Evolutionary conservation across 179 eudicot genomes (phyloP).

Genomic region (Amaranthus tricolor): DNA sequence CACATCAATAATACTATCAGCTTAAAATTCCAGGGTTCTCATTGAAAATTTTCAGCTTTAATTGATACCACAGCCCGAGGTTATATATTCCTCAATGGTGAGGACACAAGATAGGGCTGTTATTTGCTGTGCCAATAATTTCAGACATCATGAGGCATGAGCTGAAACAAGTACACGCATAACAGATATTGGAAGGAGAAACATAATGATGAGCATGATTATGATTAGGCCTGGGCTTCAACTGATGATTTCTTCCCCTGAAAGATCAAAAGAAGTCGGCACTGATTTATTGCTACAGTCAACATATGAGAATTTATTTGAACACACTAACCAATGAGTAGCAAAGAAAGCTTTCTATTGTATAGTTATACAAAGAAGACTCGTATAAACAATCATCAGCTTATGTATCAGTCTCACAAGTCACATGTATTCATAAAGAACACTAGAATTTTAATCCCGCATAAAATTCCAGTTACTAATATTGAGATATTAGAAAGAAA

Average conservation of each 20-base stretch:
- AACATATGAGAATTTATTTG: not conserved
- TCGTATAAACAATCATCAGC: not conserved
- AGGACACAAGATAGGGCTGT: not conserved
- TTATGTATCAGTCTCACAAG: not conserved
- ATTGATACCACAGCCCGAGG: not conserved
- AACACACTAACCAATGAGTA: not conserved
- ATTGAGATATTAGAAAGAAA: not conserved
- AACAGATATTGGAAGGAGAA: not conserved
- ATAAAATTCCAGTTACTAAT: not conserved
- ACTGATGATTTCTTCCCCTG: not conserved
- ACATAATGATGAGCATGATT: not conserved
- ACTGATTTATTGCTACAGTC: not conserved
- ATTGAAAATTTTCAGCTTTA: not conserved
- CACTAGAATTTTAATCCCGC: not conserved
- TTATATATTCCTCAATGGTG: no score
- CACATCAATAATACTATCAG: not conserved
- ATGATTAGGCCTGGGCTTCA: no score
- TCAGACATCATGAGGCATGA: not conserved
- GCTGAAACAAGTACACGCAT: not conserved
- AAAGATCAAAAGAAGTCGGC: not conserved
- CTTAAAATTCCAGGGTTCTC: not conserved
- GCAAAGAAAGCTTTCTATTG: not conserved
- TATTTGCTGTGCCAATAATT: conserved; percentile 4
- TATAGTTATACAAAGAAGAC: not conserved
- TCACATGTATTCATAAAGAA: not conserved